Conservation (phyloP, 2,329 filamentous ascomycete species). For the Aspergillus cejpii region DNA sequence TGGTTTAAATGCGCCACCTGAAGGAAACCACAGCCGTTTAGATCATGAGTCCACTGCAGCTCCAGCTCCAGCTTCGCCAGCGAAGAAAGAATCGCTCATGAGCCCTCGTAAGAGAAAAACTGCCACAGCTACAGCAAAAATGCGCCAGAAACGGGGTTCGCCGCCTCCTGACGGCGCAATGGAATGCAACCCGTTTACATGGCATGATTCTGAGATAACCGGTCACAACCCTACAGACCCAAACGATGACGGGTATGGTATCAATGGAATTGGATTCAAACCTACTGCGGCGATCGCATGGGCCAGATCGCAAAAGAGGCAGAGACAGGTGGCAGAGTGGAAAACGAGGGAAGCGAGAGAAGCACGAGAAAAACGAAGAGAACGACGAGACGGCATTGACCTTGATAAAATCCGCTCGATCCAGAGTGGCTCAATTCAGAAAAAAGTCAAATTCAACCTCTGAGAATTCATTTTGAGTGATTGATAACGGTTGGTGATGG, state of each 20-base stretch:
- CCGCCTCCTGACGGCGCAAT: conserved; percentile 26
- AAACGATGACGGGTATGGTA: conserved; percentile 56
- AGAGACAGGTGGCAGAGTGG: conserved; percentile 56
- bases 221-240: conserved; percentile 52
- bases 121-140: conserved; percentile 16
- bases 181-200: conserved; percentile 38
- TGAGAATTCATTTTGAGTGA: conserved; percentile 10
- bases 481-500: neutral
- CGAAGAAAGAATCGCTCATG: conserved; percentile 15
- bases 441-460: conserved; percentile 39
- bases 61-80: conserved; percentile 11
- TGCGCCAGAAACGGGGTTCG: conserved; percentile 27
- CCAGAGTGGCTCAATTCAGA: conserved; percentile 29
- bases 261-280: conserved; percentile 59
- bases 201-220: conserved; percentile 58
- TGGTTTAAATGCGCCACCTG: conserved; percentile 7
- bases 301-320: conserved; percentile 50
- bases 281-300: conserved; percentile 55
- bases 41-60: conserved; percentile 2
- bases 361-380: conserved; percentile 51
- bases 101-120: conserved; percentile 23
- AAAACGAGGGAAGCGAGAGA: conserved; percentile 53
- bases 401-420: conserved; percentile 23
- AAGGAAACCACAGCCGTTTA: conserved; percentile 8
- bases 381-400: conserved; percentile 40